phyloP scores from a whole-genome alignment of 345 rosid genomes.

The Odontarrhena argentea region DNA sequence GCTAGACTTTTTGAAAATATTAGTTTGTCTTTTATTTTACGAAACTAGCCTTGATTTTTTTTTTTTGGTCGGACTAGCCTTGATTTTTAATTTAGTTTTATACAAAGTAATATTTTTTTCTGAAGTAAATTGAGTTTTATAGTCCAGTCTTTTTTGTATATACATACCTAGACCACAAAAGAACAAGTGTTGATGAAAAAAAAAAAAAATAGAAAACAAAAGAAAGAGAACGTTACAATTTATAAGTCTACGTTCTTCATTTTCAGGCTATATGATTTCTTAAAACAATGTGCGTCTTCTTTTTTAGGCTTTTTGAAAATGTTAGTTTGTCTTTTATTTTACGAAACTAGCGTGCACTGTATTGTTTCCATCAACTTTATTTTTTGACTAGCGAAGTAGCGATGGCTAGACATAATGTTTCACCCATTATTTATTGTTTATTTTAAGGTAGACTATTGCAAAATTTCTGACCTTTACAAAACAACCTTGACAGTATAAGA shows the following conservation, averaged over 20 bases:
- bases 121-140: no score
- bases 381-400: slow-evolving; percentile 26
- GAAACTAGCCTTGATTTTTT: no score
- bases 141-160: no score
- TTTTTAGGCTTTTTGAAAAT: slow-evolving; percentile 5
- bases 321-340: slow-evolving; percentile 1
- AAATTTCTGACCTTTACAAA: neutral
- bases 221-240: no score
- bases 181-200: no score
- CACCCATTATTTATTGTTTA: slow-evolving; percentile 16
- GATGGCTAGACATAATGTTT: slow-evolving; percentile 19
- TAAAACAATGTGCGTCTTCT: slow-evolving; percentile 36
- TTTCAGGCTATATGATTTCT: slow-evolving; percentile 12
- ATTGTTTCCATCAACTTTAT: slow-evolving; percentile 33
- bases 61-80: no score
- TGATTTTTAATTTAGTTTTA: no score
- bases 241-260: slow-evolving; percentile 15
- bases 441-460: slow-evolving; percentile 21
- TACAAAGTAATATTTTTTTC: no score
- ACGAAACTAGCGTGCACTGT: slow-evolving; percentile 36
- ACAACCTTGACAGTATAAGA: no score
- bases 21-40: slow-evolving; percentile 6
- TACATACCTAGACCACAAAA: no score
- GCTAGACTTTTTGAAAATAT: neutral
- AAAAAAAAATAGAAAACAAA: no score